phyloP scores from a whole-genome alignment of 1,139 yeast species.

The Pichia sp. region DNA sequence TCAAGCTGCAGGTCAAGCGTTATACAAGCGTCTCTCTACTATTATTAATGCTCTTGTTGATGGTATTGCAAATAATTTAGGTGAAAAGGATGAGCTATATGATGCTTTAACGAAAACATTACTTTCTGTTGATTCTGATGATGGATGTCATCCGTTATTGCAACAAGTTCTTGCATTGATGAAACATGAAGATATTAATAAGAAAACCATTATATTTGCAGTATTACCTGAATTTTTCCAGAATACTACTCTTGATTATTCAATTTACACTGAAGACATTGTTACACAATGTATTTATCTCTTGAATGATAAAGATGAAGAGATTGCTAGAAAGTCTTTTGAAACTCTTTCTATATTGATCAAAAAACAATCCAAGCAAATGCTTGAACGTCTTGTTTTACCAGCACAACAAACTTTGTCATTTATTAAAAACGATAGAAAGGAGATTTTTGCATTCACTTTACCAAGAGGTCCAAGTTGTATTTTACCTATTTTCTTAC shows the following conservation, averaged over 20 bases:
- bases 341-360: slow-evolving; percentile 59
- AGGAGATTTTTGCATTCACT: slow-evolving; percentile 67
- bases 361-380: slow-evolving; percentile 65
- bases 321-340: slow-evolving; percentile 64
- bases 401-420: slow-evolving; percentile 72
- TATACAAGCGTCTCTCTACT: slow-evolving; percentile 62
- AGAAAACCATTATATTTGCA: slow-evolving; percentile 59
- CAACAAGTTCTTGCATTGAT: slow-evolving; percentile 72
- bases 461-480: slow-evolving; percentile 85
- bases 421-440: slow-evolving; percentile 55
- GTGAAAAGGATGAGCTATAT: slow-evolving; percentile 37
- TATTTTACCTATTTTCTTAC: slow-evolving; percentile 83
- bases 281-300: slow-evolving; percentile 63
- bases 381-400: slow-evolving; percentile 66
- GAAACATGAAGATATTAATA: slow-evolving; percentile 65
- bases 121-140: slow-evolving; percentile 66
- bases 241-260: slow-evolving; percentile 59
- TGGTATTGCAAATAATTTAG: slow-evolving; percentile 41
- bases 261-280: slow-evolving; percentile 70
- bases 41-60: slow-evolving; percentile 68
- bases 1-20: slow-evolving; percentile 81
- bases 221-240: slow-evolving; percentile 70
- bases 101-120: slow-evolving; percentile 61
- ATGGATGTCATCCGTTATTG: slow-evolving; percentile 78
- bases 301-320: slow-evolving; percentile 61